These are phyloP conservation scores for Beauveria pseudobassiana DNA, from an alignment of 2,329 filamentous ascomycete species.

Conservation along the genomic window DNA sequence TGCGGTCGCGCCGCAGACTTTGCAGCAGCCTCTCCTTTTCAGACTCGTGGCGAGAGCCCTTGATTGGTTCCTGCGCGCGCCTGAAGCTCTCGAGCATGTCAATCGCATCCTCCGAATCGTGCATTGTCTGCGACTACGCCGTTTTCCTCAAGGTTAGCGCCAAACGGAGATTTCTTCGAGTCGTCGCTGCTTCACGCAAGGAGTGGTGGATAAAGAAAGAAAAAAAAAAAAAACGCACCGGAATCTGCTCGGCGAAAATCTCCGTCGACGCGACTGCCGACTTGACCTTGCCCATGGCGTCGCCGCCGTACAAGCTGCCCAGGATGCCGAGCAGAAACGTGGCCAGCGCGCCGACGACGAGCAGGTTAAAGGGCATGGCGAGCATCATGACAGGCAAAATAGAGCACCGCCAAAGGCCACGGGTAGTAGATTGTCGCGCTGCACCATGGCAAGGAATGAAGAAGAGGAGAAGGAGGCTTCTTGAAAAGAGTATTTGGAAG, in stretches of 20 bases:
- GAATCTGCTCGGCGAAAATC: constrained; percentile 7
- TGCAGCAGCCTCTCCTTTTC: constrained; percentile 3
- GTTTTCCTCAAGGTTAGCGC: background rate
- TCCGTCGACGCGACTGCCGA: background rate
- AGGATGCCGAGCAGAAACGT: background rate
- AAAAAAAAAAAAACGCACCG: background rate
- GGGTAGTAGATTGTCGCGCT: constrained; percentile 3
- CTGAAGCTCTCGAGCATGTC: constrained; percentile 2
- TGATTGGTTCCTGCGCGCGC: background rate
- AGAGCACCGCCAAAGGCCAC: constrained; percentile 4
- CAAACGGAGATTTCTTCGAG: background rate
- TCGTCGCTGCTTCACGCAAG: too few relatives aligned
- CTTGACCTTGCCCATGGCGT: background rate
- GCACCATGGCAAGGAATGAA: constrained; percentile 1
- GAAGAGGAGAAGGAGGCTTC: background rate
- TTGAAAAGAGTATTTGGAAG: background rate
- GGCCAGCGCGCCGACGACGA: background rate
- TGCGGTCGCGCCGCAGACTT: background rate
- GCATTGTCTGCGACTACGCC: background rate
- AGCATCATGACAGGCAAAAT: constrained; percentile 6
- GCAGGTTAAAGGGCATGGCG: constrained; percentile 2
- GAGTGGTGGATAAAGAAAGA: background rate
- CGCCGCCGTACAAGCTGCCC: background rate
- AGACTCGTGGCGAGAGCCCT: constrained; percentile 2
- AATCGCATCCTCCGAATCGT: constrained; percentile 3